These are phyloP conservation scores for Fusarium nelsonii DNA, from an alignment of 2,329 filamentous ascomycete genomes.

Conservation along the genomic window DNA sequence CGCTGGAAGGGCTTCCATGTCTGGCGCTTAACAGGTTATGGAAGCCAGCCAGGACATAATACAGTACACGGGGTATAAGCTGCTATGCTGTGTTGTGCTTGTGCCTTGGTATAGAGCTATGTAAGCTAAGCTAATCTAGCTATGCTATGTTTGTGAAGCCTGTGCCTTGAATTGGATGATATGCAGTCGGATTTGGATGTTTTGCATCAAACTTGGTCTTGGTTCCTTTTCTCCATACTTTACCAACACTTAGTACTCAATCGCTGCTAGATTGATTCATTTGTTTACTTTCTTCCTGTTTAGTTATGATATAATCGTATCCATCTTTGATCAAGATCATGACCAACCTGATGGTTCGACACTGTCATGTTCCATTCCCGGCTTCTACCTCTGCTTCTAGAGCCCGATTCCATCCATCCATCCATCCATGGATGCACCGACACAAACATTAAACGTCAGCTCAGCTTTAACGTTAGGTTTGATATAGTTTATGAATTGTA, in stretches of 20 bases:
- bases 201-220: slow-evolving; percentile 41
- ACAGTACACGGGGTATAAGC: no score
- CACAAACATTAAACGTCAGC: slow-evolving; percentile 36
- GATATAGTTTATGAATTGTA: slow-evolving; percentile 6
- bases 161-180: slow-evolving; percentile 44
- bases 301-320: slow-evolving; percentile 5
- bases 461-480: not conserved
- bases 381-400: slow-evolving; percentile 33
- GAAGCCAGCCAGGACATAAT: no score
- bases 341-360: not conserved
- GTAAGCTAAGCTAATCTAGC: not conserved
- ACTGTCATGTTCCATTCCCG: slow-evolving; percentile 28
- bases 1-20: slow-evolving; percentile 23
- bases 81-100: slow-evolving; percentile 38
- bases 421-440: slow-evolving; percentile 37
- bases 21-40: slow-evolving; percentile 42
- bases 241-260: not conserved
- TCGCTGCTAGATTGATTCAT: not conserved
- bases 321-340: not conserved
- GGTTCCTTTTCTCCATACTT: slow-evolving; percentile 7
- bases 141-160: slow-evolving; percentile 33
- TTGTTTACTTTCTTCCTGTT: slow-evolving; percentile 19
- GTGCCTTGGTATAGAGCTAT: not conserved
- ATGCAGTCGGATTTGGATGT: slow-evolving; percentile 41
- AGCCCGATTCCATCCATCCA: slow-evolving; percentile 19